Evolutionary conservation across 1,284 basidiomycete species (phyloP), one percentile per base, ranked within the genome.

Genomic region (Taiwanofungus camphoratus): DNA sequence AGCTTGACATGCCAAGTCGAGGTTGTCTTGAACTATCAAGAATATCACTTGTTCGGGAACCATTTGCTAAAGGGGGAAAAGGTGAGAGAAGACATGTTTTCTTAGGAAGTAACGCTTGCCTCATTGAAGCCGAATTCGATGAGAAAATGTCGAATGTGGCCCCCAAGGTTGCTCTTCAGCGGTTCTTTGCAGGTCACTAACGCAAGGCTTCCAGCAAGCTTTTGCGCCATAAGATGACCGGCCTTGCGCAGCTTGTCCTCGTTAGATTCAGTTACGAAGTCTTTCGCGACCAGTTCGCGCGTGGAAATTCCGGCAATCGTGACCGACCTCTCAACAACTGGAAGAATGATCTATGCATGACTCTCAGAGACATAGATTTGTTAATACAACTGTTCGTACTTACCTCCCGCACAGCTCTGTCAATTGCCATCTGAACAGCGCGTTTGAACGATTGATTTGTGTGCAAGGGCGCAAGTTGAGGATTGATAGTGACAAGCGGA

Each of bases 151-250:
- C 93, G 85, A 32, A 98, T 78, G 61, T 97, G 92, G 45, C 77
- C 82, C n/a, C 88, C 82, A 60, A 99, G 83, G 65, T 94, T 94
- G 58, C 85, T 90, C 57, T 93, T 87, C 47, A 99, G 68, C 1
- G 96, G 95, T 60, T 99, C 96, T 64, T 98, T 99, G 76, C 95
- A 99, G 13, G 96, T 99, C 19, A 99, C 96, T 40, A 98, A 70
- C 5, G 96, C 96, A 35, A 99, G 77, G 58, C 92, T 96, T 33
- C 95, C 95, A 15, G 96, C 96, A 41, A 99, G 79, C 63, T 92
- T 96, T 66, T 94, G 92, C 2, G 93, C 93, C 93, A 98, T 99
- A 42, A 93, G 69, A 63, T 98, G 93, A 5, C 91, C 92, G 11
- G 96, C 92, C 58, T 87, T 85, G 34, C 92, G 83, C 62, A 99